Evolutionary conservation across 345 rosid genomes (phyloP).

Genomic region (Punica granatum): DNA sequence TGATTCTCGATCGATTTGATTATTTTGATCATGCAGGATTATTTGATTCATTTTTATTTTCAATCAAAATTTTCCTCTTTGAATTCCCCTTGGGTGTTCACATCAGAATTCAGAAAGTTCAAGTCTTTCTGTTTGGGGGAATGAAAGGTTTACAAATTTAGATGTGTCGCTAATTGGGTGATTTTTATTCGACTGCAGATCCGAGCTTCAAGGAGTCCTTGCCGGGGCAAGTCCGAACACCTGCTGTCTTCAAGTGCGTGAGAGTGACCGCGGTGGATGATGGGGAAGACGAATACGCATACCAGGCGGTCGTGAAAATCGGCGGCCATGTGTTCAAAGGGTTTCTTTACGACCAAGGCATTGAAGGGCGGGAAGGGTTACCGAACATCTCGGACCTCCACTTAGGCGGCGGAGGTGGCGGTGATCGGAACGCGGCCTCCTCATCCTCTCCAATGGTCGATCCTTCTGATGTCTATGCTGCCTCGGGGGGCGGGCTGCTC

Average conservation of each 20-base stretch:
- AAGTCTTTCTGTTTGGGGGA: too few relatives aligned
- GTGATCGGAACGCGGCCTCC: conserved; percentile 43
- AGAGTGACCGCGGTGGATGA: conserved; percentile 88
- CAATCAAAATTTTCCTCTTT: too few relatives aligned
- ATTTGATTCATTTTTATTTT: too few relatives aligned
- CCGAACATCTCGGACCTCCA: conserved; percentile 82
- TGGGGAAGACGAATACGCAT: conserved; percentile 86
- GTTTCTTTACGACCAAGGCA: conserved; percentile 80
- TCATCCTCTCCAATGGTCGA: conserved; percentile 51
- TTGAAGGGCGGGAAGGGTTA: conserved; percentile 56
- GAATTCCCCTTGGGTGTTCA: too few relatives aligned
- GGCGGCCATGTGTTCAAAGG: conserved; percentile 93
- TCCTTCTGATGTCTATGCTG: conserved; percentile 53
- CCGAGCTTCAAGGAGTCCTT: conserved; percentile 49
- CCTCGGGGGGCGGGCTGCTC: conserved; percentile 49
- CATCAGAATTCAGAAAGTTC: too few relatives aligned
- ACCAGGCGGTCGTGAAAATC: conserved; percentile 84
- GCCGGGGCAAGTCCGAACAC: conserved; percentile 77
- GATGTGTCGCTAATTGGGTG: conserved; percentile 1
- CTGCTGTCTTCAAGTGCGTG: conserved; percentile 95
- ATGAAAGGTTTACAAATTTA: too few relatives aligned
- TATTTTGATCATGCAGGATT: too few relatives aligned
- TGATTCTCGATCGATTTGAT: too few relatives aligned
- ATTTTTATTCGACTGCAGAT: conserved; percentile 21
- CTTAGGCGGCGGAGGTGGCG: conserved; percentile 45